phyloP scores from a whole-genome alignment of 305 asterid genomes.

The Caryopteris hybrid region DNA sequence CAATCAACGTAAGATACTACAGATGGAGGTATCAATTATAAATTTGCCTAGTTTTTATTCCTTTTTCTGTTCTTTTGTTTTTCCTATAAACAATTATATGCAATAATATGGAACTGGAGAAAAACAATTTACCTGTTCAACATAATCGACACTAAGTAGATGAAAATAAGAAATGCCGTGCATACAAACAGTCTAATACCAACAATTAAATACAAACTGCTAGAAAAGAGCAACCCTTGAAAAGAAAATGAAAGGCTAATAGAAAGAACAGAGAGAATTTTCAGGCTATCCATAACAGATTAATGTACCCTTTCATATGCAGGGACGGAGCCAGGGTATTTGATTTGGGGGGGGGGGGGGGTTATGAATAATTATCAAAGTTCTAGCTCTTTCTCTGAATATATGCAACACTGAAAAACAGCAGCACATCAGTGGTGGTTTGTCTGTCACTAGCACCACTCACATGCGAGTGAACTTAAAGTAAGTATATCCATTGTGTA shows the following conservation, averaged over 20 bases:
- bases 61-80: no score
- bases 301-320: neutral
- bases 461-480: neutral
- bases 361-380: no score
- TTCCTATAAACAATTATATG: no score
- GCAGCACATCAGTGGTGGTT: neutral
- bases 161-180: neutral
- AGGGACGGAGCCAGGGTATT: no score
- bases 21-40: neutral
- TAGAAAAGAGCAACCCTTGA: neutral
- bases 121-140: neutral
- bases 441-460: neutral
- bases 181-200: neutral
- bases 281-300: neutral
- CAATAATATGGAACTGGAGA: neutral
- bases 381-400: no score
- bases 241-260: neutral
- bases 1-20: neutral
- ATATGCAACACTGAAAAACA: neutral
- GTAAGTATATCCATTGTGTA: neutral
- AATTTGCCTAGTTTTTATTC: neutral
- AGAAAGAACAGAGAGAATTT: neutral
- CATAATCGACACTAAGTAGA: neutral
- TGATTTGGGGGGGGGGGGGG: no score
- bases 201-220: neutral